Evolutionary conservation across 129 eudicot species (phyloP).

Genomic region (Tagetes erecta): DNA sequence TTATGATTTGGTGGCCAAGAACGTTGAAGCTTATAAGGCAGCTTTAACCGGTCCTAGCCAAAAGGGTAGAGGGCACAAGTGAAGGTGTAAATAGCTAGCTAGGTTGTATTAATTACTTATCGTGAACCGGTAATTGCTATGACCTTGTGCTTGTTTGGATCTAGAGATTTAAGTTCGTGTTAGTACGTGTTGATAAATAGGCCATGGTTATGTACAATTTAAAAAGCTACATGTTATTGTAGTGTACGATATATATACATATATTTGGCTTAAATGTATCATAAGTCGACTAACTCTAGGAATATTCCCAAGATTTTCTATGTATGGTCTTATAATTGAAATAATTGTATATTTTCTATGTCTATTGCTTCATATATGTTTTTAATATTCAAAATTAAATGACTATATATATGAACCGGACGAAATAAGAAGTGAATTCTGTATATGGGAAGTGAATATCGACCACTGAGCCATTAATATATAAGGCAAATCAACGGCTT

Average conservation of each 20-base stretch:
- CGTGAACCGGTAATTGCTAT: neutral
- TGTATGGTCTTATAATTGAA: no score
- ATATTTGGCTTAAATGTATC: neutral
- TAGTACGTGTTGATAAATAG: constrained; percentile 26
- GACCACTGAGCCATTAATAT: no score
- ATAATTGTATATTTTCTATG: no score
- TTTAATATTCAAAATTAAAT: neutral
- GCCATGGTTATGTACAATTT: constrained; percentile 10
- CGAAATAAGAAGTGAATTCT: no score
- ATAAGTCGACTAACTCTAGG: neutral
- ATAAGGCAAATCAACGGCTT: no score
- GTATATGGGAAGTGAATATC: no score
- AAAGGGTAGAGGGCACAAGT: constrained; percentile 49
- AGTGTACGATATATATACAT: constrained; percentile 12
- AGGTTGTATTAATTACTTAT: neutral
- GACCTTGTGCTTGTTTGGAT: constrained; percentile 17
- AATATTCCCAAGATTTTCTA: neutral
- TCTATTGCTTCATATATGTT: neutral
- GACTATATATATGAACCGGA: neutral
- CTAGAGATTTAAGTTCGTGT: constrained; percentile 17
- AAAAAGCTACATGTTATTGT: neutral
- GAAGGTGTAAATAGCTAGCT: constrained; percentile 30
- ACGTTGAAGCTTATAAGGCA: constrained; percentile 26
- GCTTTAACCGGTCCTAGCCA: constrained; percentile 44
- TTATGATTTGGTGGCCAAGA: constrained; percentile 4